Base-by-base conservation (phyloP, 2,329 filamentous ascomycete genomes). In the Cadophora malorum region DNA sequence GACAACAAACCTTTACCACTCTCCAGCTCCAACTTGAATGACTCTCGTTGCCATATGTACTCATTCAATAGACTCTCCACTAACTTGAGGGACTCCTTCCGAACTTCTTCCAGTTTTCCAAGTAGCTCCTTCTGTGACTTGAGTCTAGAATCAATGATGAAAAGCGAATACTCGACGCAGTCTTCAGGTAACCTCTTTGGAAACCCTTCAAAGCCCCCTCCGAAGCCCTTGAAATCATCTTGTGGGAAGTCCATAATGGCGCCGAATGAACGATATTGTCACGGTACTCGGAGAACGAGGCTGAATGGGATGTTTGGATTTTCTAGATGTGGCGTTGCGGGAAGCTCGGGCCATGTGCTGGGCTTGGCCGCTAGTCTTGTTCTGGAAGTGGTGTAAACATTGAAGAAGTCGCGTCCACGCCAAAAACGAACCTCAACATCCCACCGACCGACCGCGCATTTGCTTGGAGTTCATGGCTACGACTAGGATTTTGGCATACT, bases 31-130 rank as follows among this genome's bases (percentile, higher is more conserved):
- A 35, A 88, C n/a, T 84, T 85, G 71, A 99, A 94, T 0, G 84
- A 81, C 64, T 97, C 94, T 14, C 94, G 88, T 78, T 99, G 96
- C 96, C 96, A 99, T 70, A 99, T 97, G 75, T 97, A 97, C 69
- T 92, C 90, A 72, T 88, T 90, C n/a, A 95, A 84, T 8, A 93
- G 80, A 2, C 84, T 82, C 53, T 87, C 88, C 4, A 80, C 78
- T n/a, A 96, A 79, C 33, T 88, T 83, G 2, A 85, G 80, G 0
- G 91, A 89, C 0, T 88, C 85, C 78, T 89, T 92, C 64, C 93
- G 88, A 10, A 97, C 84, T 23, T 85, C 81, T 66, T 92, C 90
- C n/a, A 97, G 84, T 23, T 85, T 85, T 28, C 87, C 80, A 12
- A 92, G 83, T n/a, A 86, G 81, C 71, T 87, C 76, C 66, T 71